Base-by-base conservation (phyloP, 345 rosid species). In the Bretschneidera sinensis region DNA sequence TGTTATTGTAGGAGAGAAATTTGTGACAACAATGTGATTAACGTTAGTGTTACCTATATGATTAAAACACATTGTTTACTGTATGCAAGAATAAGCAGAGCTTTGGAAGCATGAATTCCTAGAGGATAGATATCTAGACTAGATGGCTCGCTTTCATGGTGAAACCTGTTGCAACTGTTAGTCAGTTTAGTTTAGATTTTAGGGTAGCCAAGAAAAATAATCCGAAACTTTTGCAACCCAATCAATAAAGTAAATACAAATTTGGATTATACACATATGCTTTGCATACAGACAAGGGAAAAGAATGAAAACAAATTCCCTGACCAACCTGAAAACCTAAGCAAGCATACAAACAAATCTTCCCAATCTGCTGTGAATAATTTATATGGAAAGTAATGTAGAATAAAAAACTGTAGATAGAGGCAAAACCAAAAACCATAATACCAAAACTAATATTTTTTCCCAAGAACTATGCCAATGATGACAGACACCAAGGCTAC, bases 401-500 rank as follows among this genome's bases (percentile, higher is more conserved):
- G 28, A 28, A 21, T 33, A 16, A 16, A 51, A 59, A 59, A n/a
- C 16, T n/a, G 43, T 17, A 48, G 11, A 0, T 20, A 48, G 15
- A 6, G 48, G 24, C 18, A 48, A 33, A 23, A 48, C 28, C 54
- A 63, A 66, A 61, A 35, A 21, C 57, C 15, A 39, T 49, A 57
- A 69, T 22, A 9, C 47, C 51, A 48, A 65, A 69, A 60, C 77
- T 85, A 94, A 56, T 88, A 94, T 51, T 77, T 74, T 70, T 88
- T 94, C 60, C 99, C 97, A 55, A 94, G 79, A 71, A 86, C 67
- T 5, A 86, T 51, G 33, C 99, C 97, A 6, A 91, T 53, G 76
- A 94, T 68, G 61, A 86, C 64, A 13, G 99, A 94, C 28, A 86
- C 65, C 51, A 90, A 70, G 25, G 95, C 99, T 23, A 90, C 84